phyloP scores from a whole-genome alignment of 2,329 filamentous ascomycete genomes.

The Cytospora chrysosperma region DNA sequence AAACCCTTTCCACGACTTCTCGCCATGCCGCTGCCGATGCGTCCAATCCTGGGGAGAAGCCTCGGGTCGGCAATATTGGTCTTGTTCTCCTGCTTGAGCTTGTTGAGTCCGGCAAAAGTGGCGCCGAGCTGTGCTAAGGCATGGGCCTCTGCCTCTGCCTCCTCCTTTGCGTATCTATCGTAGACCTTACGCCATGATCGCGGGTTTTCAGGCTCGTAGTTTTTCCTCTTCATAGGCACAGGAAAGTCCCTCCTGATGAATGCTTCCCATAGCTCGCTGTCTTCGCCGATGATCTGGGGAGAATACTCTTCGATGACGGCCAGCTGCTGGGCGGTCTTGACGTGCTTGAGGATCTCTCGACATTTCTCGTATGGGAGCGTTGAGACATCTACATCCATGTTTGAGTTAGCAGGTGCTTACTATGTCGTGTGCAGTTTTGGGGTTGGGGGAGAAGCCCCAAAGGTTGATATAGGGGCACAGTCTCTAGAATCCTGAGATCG shows the following conservation, averaged over 20 bases:
- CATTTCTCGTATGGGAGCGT: slow-evolving; percentile 55
- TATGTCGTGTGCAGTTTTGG: background rate
- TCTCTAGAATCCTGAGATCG: background rate
- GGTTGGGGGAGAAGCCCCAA: background rate
- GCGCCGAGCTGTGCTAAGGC: slow-evolving; percentile 59
- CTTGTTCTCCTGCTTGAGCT: slow-evolving; percentile 56
- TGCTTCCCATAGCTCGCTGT: slow-evolving; percentile 71
- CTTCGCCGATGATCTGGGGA: slow-evolving; percentile 70
- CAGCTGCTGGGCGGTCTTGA: slow-evolving; percentile 74
- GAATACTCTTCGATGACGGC: slow-evolving; percentile 71
- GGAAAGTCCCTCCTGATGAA: slow-evolving; percentile 79
- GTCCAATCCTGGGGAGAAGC: slow-evolving; percentile 41
- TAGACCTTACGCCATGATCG: slow-evolving; percentile 79
- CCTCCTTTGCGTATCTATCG: slow-evolving; percentile 61
- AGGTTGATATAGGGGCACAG: background rate
- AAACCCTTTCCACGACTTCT: slow-evolving; percentile 20
- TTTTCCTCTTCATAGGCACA: slow-evolving; percentile 58
- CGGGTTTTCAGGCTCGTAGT: slow-evolving; percentile 64
- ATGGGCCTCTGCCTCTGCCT: slow-evolving; percentile 54
- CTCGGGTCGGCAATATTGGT: slow-evolving; percentile 56
- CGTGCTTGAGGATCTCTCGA: slow-evolving; percentile 64
- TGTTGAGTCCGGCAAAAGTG: slow-evolving; percentile 56
- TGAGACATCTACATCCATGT: slow-evolving; percentile 1
- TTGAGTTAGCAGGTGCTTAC: background rate
- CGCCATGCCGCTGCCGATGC: slow-evolving; percentile 20